Conservation (phyloP, 345 rosid species). For the Rhizophora mangle region DNA sequence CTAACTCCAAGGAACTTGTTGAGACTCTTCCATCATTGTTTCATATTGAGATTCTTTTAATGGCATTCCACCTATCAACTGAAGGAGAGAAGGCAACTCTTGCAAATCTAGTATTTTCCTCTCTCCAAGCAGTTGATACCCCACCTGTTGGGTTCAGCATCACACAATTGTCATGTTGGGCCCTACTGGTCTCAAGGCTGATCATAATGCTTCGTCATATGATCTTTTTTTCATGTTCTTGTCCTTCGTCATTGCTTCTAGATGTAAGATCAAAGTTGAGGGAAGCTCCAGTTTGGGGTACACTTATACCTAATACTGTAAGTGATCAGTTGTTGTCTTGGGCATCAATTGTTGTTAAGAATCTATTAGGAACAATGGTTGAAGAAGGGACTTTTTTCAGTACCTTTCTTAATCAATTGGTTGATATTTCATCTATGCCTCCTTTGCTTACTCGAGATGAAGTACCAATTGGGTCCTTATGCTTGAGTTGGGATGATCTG, state of each 20-base stretch:
- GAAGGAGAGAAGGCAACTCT: slow-evolving; percentile 60
- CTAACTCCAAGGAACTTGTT: slow-evolving; percentile 58
- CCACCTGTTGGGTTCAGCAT: slow-evolving; percentile 40
- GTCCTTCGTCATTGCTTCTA: slow-evolving; percentile 69
- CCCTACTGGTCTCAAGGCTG: slow-evolving; percentile 78
- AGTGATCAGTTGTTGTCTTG: slow-evolving; percentile 67
- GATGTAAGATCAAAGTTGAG: slow-evolving; percentile 73
- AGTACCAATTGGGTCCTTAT: slow-evolving; percentile 39
- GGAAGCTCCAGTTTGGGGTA: slow-evolving; percentile 51
- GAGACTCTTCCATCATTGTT: slow-evolving; percentile 75
- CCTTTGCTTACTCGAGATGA: slow-evolving; percentile 51
- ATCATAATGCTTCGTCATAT: slow-evolving; percentile 78
- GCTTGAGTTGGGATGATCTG: slow-evolving; percentile 54
- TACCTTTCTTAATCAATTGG: slow-evolving; percentile 59
- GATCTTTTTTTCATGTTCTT: slow-evolving; percentile 58
- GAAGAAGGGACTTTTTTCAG: slow-evolving; percentile 56
- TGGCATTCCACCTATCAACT: slow-evolving; percentile 87
- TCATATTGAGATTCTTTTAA: slow-evolving; percentile 85
- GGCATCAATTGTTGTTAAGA: slow-evolving; percentile 53
- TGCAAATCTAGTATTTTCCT: slow-evolving; percentile 51
- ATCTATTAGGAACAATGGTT: slow-evolving; percentile 45
- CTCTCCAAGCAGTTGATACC: slow-evolving; percentile 43
- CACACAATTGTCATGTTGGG: slow-evolving; percentile 75
- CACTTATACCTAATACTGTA: slow-evolving; percentile 31
- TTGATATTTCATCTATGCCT: slow-evolving; percentile 60